These are phyloP conservation scores for Scheffersomyces parashehatae DNA, from an alignment of 1,139 yeast species.

Conservation along the genomic window DNA sequence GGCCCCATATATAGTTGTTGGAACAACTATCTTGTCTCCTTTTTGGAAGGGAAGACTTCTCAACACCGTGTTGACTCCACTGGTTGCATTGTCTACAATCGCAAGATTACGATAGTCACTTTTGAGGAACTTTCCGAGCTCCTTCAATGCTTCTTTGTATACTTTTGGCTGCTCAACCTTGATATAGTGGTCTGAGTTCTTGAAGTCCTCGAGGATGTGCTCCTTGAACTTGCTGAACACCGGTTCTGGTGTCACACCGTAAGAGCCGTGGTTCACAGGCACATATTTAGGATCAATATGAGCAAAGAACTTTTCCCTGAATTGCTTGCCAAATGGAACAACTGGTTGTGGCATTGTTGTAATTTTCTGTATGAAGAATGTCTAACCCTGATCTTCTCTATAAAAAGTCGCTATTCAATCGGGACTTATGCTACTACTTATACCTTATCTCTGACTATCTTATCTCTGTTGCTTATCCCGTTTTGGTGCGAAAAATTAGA, in stretches of 20 bases:
- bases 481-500: too few species aligned
- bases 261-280: conserved; percentile 59
- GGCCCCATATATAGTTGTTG: conserved; percentile 58
- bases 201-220: conserved; percentile 26
- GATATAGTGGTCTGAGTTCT: conserved; percentile 45
- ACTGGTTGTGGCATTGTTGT: conserved; percentile 1
- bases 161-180: conserved; percentile 20
- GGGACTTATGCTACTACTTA: too few species aligned
- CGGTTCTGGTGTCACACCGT: conserved; percentile 48
- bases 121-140: conserved; percentile 40
- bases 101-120: conserved; percentile 48
- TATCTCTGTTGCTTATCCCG: too few species aligned
- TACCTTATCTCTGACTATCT: too few species aligned
- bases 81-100: conserved; percentile 59
- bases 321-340: conserved; percentile 50
- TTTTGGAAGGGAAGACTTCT: conserved; percentile 52
- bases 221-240: conserved; percentile 30
- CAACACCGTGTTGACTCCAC: conserved; percentile 59
- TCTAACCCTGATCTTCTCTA: too few species aligned
- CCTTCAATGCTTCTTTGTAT: conserved; percentile 32
- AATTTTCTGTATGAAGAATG: too few species aligned
- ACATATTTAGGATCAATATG: conserved; percentile 32
- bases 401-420: too few species aligned
- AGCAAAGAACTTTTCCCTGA: conserved; percentile 49
- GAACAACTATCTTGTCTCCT: conserved; percentile 57